Conservation (phyloP, 805 yeast genomes). For the Ascoidea rubescens region DNA sequence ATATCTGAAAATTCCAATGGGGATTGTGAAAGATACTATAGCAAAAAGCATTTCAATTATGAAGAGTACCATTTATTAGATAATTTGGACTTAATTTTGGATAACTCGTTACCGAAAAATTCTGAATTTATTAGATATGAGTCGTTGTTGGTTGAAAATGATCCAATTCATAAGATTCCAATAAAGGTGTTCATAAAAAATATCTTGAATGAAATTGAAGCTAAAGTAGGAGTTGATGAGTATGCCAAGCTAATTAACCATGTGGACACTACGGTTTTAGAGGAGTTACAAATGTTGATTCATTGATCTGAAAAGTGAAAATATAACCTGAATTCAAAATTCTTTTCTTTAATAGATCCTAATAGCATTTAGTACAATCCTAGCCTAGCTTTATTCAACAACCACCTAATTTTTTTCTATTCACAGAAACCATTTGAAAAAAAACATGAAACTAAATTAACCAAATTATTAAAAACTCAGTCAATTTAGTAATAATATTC, state of each 20-base stretch:
- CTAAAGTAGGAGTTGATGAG: slow-evolving; percentile 15
- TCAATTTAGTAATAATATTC: too few species aligned
- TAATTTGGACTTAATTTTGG: slow-evolving; percentile 15
- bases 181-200: slow-evolving; percentile 29
- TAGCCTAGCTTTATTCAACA: too few species aligned
- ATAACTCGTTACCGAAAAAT: slow-evolving; percentile 16
- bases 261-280: slow-evolving; percentile 18
- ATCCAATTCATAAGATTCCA: slow-evolving; percentile 41
- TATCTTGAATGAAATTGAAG: slow-evolving; percentile 17
- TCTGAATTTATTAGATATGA: slow-evolving; percentile 31
- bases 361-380: too few species aligned
- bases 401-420: too few species aligned
- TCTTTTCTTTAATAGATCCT: too few species aligned
- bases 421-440: too few species aligned
- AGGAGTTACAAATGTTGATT: slow-evolving; percentile 15
- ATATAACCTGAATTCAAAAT: slow-evolving; percentile 44
- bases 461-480: too few species aligned
- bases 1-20: slow-evolving; percentile 47
- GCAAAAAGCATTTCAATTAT: slow-evolving; percentile 16
- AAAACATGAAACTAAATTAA: too few species aligned
- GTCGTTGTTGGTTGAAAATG: slow-evolving; percentile 22
- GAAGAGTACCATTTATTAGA: slow-evolving; percentile 10
- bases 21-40: slow-evolving; percentile 40
- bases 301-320: slow-evolving; percentile 43
- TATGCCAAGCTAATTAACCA: slow-evolving; percentile 22